Conservation (phyloP, 1,284 basidiomycete genomes). For the Moesziomyces parantarcticus region DNA sequence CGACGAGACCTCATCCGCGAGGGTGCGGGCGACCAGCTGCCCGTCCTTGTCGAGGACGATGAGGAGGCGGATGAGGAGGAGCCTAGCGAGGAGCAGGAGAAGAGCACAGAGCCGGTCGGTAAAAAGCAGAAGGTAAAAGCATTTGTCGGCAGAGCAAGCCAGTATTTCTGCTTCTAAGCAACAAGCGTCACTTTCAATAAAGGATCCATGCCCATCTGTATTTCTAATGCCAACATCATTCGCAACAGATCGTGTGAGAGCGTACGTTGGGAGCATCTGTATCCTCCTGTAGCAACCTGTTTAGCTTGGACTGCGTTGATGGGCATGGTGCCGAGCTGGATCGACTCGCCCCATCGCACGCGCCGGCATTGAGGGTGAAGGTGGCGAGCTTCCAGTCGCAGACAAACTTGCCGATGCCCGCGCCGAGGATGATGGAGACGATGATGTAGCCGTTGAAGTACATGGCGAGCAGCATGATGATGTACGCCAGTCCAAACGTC, state of each 20-base stretch:
- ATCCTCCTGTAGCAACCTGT: too few species aligned
- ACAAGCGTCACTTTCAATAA: neutral
- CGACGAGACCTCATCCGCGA: conserved; percentile 23
- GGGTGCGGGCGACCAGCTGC: conserved; percentile 22
- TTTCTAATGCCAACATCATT: too few species aligned
- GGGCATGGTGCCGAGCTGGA: too few species aligned
- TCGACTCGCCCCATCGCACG: too few species aligned
- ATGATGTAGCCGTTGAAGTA: conserved; percentile 47
- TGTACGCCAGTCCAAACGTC: conserved; percentile 41
- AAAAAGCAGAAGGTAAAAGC: conserved; percentile 21
- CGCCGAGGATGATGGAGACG: conserved; percentile 39
- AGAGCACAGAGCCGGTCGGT: neutral
- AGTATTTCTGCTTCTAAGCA: conserved; percentile 33
- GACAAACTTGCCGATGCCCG: conserved; percentile 40
- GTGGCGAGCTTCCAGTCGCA: conserved; percentile 33
- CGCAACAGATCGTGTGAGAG: too few species aligned
- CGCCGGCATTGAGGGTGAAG: neutral
- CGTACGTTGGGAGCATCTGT: too few species aligned
- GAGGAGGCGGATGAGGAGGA: conserved; percentile 19
- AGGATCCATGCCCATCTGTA: neutral
- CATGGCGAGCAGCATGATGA: conserved; percentile 51
- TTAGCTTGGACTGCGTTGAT: too few species aligned
- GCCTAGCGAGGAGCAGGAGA: conserved; percentile 7
- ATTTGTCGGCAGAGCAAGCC: conserved; percentile 25
- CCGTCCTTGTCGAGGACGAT: conserved; percentile 31